phyloP scores from a whole-genome alignment of 768 basidiomycete species.

The Pulveroboletus frians region DNA sequence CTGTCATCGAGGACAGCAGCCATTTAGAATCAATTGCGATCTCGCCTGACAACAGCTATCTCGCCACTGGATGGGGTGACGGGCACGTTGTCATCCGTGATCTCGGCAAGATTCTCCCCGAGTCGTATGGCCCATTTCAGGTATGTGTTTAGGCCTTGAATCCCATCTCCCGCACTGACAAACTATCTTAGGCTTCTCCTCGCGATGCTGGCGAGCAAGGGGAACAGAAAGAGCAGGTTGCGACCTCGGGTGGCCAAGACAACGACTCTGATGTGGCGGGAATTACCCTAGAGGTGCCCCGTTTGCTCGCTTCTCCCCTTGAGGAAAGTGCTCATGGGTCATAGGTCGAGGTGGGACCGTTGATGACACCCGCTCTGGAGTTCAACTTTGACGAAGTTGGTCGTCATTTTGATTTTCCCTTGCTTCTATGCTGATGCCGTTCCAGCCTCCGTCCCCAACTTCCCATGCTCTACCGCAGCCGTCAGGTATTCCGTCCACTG shows the following conservation, averaged over 20 bases:
- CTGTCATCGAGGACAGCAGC: neutral
- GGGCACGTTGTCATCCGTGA: neutral
- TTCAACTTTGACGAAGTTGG: neutral
- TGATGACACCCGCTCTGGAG: neutral
- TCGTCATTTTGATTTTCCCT: neutral
- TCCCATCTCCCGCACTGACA: neutral
- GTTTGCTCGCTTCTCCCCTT: neutral
- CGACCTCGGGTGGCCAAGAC: neutral
- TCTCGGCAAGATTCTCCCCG: neutral
- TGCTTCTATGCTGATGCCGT: neutral
- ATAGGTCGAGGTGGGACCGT: neutral
- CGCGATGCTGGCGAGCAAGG: neutral
- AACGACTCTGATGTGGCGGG: neutral
- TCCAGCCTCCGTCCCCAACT: neutral
- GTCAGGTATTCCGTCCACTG: neutral
- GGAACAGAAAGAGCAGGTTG: neutral
- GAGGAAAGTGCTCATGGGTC: neutral
- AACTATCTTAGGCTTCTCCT: neutral
- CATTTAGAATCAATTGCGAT: neutral
- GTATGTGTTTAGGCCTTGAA: neutral
- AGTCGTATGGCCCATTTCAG: neutral
- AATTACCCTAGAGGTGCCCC: neutral
- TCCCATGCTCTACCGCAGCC: neutral
- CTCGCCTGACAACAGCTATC: neutral
- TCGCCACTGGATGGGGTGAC: neutral